Base-by-base conservation (phyloP, 2,329 filamentous ascomycete genomes). In the Xylaria sp. region DNA sequence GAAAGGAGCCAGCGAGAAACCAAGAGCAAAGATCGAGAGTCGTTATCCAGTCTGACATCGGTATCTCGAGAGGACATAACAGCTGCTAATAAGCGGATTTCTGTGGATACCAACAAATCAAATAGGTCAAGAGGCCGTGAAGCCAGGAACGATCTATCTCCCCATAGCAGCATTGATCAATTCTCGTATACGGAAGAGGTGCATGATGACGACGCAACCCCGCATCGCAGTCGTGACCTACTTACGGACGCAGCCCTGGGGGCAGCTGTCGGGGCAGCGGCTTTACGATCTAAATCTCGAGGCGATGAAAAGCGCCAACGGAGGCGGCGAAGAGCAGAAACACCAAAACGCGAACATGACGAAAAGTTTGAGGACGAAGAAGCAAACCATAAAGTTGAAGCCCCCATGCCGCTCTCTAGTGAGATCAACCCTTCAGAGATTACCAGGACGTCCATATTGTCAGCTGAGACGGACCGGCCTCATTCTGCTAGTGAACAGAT, bases 391-490 rank as follows among this genome's bases (percentile, higher is more conserved):
- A 83, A 89, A 55, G 87, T 92, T 10, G 78, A 80, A 5, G 91
- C 94, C 6, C 92, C 92, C 5, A 93, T 97, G 90, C 95, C 95
- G 2, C 85, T 97, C 69, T 90, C 92, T 79, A 97, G 94, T 79
- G 92, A 93, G 63, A 87, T 97, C 64, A 91, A 92, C 71, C 88
- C 92, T 47, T 97, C 95, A 0, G 94, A 97, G 58, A 80, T 97
- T 62, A 98, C 95, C 0, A 87, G 95, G 72, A 91, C 91, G 17
- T 97, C 95, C 0, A 92, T 98, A 61, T 81, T 96, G 20, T 96
- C 94, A 5, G 92, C 92, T 33, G 89, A 92, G 31, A 92, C 92
- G 0, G 92, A 93, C 70, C 84, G 89, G 58, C 90, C 92, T 17
- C 85, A 86, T 53, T 92, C 91, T 20, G 88, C 90, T 25, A 90